Percentiles rank a stretch among this genome's conserved stretches.
phyloP scores from a whole-genome alignment of 352 stramenopile species.

The Phytophthora ohioensis region DNA sequence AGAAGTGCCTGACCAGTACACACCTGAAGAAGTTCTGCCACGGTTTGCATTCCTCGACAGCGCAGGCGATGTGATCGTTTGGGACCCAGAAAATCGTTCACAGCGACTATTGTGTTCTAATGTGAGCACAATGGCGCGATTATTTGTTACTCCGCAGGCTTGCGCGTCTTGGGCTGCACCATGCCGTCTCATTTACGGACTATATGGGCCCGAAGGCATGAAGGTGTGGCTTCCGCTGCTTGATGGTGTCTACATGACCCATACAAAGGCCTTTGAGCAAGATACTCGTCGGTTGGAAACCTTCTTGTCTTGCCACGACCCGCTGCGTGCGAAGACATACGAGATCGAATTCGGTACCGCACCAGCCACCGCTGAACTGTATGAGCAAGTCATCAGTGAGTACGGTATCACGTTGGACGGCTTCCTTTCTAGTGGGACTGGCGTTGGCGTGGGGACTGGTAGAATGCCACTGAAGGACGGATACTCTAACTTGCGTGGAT shows the following conservation, averaged over 20 bases:
- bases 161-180: constrained; percentile 66
- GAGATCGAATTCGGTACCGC: constrained; percentile 83
- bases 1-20: constrained; percentile 78
- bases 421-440: constrained; percentile 41
- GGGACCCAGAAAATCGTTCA: constrained; percentile 77
- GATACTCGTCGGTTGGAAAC: constrained; percentile 60
- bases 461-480: constrained; percentile 47
- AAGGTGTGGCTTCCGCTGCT: constrained; percentile 79
- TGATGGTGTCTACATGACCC: constrained; percentile 76
- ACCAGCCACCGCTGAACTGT: constrained; percentile 66
- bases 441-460: constrained; percentile 23
- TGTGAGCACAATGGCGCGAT: constrained; percentile 65
- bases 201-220: constrained; percentile 83
- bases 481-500: constrained; percentile 56
- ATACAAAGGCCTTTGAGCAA: constrained; percentile 66
- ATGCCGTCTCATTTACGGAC: constrained; percentile 69
- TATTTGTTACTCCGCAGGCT: constrained; percentile 53
- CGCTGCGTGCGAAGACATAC: constrained; percentile 82
- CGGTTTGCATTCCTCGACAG: constrained; percentile 69
- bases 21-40: constrained; percentile 71
- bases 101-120: constrained; percentile 74
- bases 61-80: constrained; percentile 72
- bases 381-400: constrained; percentile 75
- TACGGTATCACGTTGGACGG: constrained; percentile 72
- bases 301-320: constrained; percentile 83